Percentiles rank a stretch among this genome's conserved stretches.
Evolutionary conservation across 2,329 filamentous ascomycete genomes (phyloP).

Genomic region (Sporothrix luriei): DNA sequence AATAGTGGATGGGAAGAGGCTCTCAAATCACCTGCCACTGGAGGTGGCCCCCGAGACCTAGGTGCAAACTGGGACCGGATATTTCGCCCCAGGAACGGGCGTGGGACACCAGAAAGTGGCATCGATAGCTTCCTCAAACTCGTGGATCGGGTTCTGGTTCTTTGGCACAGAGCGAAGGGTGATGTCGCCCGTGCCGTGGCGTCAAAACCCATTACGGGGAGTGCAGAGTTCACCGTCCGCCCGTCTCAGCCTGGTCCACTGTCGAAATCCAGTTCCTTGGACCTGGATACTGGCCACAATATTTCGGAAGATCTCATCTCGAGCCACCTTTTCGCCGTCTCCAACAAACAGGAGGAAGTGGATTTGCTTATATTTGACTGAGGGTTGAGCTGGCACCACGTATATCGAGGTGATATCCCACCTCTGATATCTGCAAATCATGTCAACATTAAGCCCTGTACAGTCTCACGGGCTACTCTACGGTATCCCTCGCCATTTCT

Average conservation of each 20-base stretch:
- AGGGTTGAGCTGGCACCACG: background rate
- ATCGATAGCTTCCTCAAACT: conserved; percentile 28
- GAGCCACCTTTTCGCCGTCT: background rate
- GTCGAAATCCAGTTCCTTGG: background rate
- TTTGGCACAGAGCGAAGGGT: background rate
- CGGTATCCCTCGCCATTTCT: background rate
- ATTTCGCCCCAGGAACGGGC: conserved; percentile 20
- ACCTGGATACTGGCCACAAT: background rate
- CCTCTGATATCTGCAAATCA: background rate
- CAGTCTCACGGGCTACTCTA: background rate
- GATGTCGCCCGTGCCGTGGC: background rate
- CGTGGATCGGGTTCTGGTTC: background rate
- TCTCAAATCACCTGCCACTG: conserved; percentile 6
- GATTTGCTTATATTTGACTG: conserved; percentile 27
- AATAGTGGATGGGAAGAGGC: conserved; percentile 28
- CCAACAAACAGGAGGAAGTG: background rate
- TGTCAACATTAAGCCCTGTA: background rate
- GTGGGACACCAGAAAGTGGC: background rate
- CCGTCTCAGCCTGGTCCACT: background rate
- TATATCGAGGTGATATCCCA: background rate
- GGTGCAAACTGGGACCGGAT: conserved; percentile 28
- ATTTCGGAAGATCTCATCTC: background rate
- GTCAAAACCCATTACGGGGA: background rate
- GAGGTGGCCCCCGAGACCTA: conserved; percentile 25
- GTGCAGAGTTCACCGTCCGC: too few relatives aligned